Evolutionary conservation across 1,139 yeast species (phyloP).

Genomic region (Blastobotrys raffinosifermentans): DNA sequence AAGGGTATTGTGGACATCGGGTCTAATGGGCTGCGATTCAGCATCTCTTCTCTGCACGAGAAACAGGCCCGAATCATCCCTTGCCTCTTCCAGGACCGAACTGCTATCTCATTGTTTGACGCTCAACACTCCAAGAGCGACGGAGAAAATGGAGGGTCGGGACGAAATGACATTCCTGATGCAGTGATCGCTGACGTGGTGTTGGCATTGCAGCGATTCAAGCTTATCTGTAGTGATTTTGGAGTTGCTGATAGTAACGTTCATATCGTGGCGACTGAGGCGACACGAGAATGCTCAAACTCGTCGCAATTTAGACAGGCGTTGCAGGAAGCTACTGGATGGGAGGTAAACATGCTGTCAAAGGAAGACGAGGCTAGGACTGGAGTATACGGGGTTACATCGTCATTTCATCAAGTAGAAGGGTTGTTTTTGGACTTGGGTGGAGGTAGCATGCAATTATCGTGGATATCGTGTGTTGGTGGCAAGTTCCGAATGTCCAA

Average conservation of each 20-base stretch:
- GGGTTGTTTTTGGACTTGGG: conserved; percentile 65
- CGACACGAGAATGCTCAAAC: conserved; percentile 58
- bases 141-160: conserved; percentile 10
- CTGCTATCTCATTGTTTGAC: conserved; percentile 60
- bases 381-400: conserved; percentile 63
- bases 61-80: conserved; percentile 67
- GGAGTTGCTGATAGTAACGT: conserved; percentile 56
- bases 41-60: conserved; percentile 57
- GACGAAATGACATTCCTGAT: conserved; percentile 47
- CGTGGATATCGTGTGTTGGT: conserved; percentile 53
- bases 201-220: conserved; percentile 55
- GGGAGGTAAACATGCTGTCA: conserved; percentile 52
- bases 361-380: conserved; percentile 57
- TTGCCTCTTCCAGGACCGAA: conserved; percentile 60
- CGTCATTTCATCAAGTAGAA: conserved; percentile 54
- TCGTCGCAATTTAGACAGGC: conserved; percentile 49
- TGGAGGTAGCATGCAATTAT: conserved; percentile 57
- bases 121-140: conserved; percentile 28
- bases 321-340: conserved; percentile 49
- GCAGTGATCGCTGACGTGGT: conserved; percentile 51
- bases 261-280: conserved; percentile 61
- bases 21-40: conserved; percentile 60
- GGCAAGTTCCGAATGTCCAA: conserved; percentile 51
- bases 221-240: conserved; percentile 58
- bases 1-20: conserved; percentile 56